Base-by-base conservation (phyloP, 78 protist genomes). In the Trichosphaerium sp. region DNA sequence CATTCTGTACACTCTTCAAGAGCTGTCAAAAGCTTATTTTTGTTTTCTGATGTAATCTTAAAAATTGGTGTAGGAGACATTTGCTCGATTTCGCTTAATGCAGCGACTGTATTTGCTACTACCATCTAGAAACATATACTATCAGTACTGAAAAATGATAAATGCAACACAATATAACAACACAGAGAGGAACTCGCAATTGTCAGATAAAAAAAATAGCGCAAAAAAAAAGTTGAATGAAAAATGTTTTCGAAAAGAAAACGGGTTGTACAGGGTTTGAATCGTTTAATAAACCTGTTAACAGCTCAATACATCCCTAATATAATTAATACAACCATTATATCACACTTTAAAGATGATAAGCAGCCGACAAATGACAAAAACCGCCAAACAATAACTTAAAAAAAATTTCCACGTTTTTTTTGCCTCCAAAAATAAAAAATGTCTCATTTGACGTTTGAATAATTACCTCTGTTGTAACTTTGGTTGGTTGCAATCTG, bases 71-170 rank as follows among this genome's bases (percentile, higher is more conserved):
- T 8, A 51, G 60, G 67, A 28, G 18, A 29, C 28, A 38, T 3
- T 41, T 75, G 81, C 10, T 65, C 0, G 52, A 89, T 83, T 55
- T 93, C 96, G 12, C 82, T 38, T 15, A 91, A 80, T 7, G 95
- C 74, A 8, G 88, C 86, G 15, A 90, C 90, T 1, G 92, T 85
- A 57, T 91, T 88, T 42, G 97, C 83, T 7, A 93, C 92, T 31
- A 92, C 83, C 91, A 89, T 82, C n/a, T n/a, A n/a, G n/a, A n/a
- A n/a, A n/a, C n/a, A n/a, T n/a, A n/a, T n/a, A n/a, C n/a, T n/a
- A n/a, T n/a, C n/a, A n/a, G n/a, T n/a, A n/a, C n/a, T n/a, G n/a
- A n/a, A n/a, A n/a, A n/a, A n/a, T n/a, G n/a, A n/a, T n/a, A n/a
- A n/a, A n/a, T n/a, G n/a, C n/a, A n/a, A n/a, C n/a, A n/a, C n/a